phyloP scores from a whole-genome alignment of 2,329 filamentous ascomycete species.

The Ophiocordyceps camponoti-floridani region DNA sequence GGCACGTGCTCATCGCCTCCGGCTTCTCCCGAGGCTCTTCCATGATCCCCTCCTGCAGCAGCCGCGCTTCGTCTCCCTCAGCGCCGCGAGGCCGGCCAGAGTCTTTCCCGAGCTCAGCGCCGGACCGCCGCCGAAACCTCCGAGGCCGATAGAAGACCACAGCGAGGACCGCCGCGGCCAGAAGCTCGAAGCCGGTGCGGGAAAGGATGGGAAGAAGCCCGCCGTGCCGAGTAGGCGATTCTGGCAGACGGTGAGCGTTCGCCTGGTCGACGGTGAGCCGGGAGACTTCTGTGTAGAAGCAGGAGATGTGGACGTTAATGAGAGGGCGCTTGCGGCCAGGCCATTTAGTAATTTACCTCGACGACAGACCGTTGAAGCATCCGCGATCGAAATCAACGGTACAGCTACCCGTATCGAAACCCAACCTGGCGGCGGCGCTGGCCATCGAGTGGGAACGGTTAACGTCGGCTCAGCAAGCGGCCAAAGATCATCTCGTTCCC shows the following conservation, averaged over 20 bases:
- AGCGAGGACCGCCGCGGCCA: conserved; percentile 23
- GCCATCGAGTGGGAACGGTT: conserved; percentile 89
- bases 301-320: background rate
- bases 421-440: conserved; percentile 65
- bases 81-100: conserved; percentile 19
- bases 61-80: conserved; percentile 14
- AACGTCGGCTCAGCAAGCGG: conserved; percentile 62
- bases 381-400: conserved; percentile 55
- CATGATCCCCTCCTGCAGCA: conserved; percentile 2
- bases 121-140: conserved; percentile 40
- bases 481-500: conserved; percentile 75
- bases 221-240: conserved; percentile 50
- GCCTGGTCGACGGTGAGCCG: conserved; percentile 41
- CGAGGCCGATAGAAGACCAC: conserved; percentile 19
- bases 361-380: conserved; percentile 62
- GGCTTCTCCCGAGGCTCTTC: conserved; percentile 12
- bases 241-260: conserved; percentile 70
- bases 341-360: conserved; percentile 50
- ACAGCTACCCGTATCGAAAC: conserved; percentile 55
- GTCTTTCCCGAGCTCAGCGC: conserved; percentile 35
- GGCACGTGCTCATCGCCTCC: conserved; percentile 18
- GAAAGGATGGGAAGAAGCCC: conserved; percentile 16
- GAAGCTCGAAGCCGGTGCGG: conserved; percentile 10
- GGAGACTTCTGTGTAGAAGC: no score
- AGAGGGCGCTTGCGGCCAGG: conserved; percentile 10